Base-by-base conservation (phyloP, 768 basidiomycete genomes). In the Phaeotremella skinneri region DNA sequence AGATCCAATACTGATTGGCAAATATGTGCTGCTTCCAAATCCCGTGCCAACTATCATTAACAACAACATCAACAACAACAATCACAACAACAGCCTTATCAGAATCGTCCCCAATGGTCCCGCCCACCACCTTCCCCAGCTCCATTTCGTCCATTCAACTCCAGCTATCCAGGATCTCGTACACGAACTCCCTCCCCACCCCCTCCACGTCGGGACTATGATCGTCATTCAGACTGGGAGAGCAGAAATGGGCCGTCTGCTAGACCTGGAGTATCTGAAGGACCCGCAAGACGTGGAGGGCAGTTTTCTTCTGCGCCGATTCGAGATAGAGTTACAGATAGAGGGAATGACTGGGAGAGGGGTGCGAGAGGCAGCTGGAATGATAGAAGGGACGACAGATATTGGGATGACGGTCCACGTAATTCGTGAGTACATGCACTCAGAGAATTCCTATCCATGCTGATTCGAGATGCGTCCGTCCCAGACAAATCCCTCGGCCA, bases 331-430 rank as follows among this genome's bases (percentile, higher is more conserved):
- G 9, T 6, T 7, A 45, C 7, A 23, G 43, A 45, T 17, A 37
- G 17, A 37, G 34, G 34, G 7, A 21, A 20, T 7, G 43, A 23
- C 11, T 45, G 21, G 43, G n/a, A n/a, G n/a, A n/a, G n/a, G n/a
- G 21, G 43, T 14, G 13, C 11, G 43, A 45, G 43, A 45, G 11
- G 21, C 7, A 21, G 43, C 13, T 45, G 43, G 43, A 45, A 45
- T 45, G 43, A 45, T 45, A 13, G 43, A 20, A 45, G 43, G 43
- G 43, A 45, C 20, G 43, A 45, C 23, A 13, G 43, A 45, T 45
- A 45, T 45, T 21, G 43, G 21, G 43, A 45, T 45, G 43, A 45
- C 6, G 34, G 34, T 37, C 34, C 34, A 7, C 43, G 43, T 9
- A 11, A 7, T 7, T 45, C 43, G 43, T 45, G 23, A 45, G 43